Conservation (phyloP, 1,139 yeast genomes). For the Pneumocystis sp. region DNA sequence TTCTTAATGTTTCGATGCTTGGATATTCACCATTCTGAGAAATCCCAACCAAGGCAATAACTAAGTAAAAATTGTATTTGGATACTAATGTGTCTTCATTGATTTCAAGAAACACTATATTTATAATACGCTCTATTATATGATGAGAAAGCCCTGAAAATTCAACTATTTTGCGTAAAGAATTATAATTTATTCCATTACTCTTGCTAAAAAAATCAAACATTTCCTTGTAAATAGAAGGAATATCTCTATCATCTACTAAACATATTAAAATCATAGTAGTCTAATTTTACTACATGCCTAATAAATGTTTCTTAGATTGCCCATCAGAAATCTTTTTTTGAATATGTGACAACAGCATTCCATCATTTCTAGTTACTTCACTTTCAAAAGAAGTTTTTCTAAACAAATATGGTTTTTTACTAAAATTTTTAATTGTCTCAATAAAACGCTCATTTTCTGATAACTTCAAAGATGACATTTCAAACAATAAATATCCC, state of each 20-base stretch:
- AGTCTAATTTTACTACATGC: background rate
- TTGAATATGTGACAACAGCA: background rate
- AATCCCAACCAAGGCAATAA: conserved; percentile 24
- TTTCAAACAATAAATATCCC: background rate
- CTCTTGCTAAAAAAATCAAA: background rate
- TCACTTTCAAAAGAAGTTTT: background rate
- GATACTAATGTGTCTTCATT: conserved; percentile 6
- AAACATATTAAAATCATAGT: background rate
- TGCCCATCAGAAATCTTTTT: background rate
- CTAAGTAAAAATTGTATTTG: conserved; percentile 22
- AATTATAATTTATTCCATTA: background rate
- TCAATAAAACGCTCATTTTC: background rate
- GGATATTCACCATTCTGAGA: conserved; percentile 24
- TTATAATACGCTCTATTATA: background rate
- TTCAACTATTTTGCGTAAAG: background rate
- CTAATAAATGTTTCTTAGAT: background rate
- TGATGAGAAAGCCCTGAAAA: background rate
- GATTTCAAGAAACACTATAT: background rate
- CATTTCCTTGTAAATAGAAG: background rate
- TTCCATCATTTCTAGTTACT: background rate
- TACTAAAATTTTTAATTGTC: background rate
- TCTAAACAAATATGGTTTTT: background rate
- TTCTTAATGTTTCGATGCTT: conserved; percentile 16
- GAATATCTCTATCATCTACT: background rate
- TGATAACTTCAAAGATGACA: background rate